A percentile compares a stretch with the other conserved stretches of the same genome.
Conservation (phyloP, 2,329 filamentous ascomycete genomes). For the Cladosporium sp. region DNA sequence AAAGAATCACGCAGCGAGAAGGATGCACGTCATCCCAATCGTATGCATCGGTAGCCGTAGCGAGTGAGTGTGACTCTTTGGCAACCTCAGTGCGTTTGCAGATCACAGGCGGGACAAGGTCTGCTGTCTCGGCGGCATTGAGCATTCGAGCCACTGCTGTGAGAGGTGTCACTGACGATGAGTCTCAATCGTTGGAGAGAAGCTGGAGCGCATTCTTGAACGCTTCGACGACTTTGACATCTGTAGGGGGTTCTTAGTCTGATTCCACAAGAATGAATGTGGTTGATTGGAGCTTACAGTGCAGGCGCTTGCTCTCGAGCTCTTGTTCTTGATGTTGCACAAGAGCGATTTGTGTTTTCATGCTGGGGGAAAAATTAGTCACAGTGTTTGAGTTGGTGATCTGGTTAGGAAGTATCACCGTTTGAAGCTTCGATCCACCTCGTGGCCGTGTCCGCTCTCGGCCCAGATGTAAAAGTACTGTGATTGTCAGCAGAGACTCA, state of each 20-base stretch:
- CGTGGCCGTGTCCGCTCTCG: slow-evolving; percentile 64
- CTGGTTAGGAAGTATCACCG: slow-evolving; percentile 49
- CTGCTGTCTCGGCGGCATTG: slow-evolving; percentile 2
- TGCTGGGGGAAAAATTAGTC: slow-evolving; percentile 40
- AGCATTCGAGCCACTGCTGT: slow-evolving; percentile 74
- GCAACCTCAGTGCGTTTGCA: not conserved
- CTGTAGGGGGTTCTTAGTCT: slow-evolving; percentile 28
- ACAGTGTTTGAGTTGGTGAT: not conserved
- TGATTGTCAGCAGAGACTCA: slow-evolving; percentile 12
- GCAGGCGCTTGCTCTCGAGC: slow-evolving; percentile 60
- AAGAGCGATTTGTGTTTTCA: slow-evolving; percentile 73
- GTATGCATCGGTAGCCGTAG: slow-evolving; percentile 3
- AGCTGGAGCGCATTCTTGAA: slow-evolving; percentile 48
- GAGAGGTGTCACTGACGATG: slow-evolving; percentile 70
- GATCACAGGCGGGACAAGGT: not conserved
- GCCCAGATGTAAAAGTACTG: slow-evolving; percentile 82
- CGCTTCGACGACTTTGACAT: slow-evolving; percentile 43
- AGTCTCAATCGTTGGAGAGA: slow-evolving; percentile 24
- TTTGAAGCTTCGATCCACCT: slow-evolving; percentile 72
- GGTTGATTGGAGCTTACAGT: slow-evolving; percentile 58
- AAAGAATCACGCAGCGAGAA: slow-evolving; percentile 9
- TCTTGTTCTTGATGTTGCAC: slow-evolving; percentile 40
- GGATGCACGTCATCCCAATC: slow-evolving; percentile 14
- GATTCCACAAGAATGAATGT: slow-evolving; percentile 9
- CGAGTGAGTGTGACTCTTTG: not conserved